Conservation (phyloP, 2,329 filamentous ascomycete species). For the Huntiella abstrusa region DNA sequence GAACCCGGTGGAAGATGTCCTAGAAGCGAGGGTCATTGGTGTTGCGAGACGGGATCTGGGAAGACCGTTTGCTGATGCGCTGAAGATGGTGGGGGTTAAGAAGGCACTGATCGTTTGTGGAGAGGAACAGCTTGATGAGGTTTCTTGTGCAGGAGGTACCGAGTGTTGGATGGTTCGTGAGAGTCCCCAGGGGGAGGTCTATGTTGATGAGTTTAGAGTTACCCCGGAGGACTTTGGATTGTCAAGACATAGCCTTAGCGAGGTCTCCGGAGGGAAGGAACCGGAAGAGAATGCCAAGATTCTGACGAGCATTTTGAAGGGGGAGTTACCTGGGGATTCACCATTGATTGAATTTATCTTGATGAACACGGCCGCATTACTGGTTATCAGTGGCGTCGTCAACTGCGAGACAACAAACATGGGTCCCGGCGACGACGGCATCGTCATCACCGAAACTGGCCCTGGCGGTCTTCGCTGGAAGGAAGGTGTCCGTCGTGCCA, state of each 20-base stretch:
- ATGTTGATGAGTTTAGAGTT: slow-evolving; percentile 60
- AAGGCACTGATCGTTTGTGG: slow-evolving; percentile 89
- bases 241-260: slow-evolving; percentile 48
- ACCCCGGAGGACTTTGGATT: slow-evolving; percentile 78
- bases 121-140: slow-evolving; percentile 84
- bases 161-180: slow-evolving; percentile 65
- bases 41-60: slow-evolving; percentile 78
- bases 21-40: slow-evolving; percentile 86
- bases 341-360: slow-evolving; percentile 86
- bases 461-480: slow-evolving; percentile 85
- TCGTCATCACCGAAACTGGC: slow-evolving; percentile 63
- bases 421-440: slow-evolving; percentile 62
- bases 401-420: slow-evolving; percentile 65
- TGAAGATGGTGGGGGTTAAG: slow-evolving; percentile 53
- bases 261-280: slow-evolving; percentile 69
- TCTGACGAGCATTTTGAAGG: slow-evolving; percentile 54
- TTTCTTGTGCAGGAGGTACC: slow-evolving; percentile 76
- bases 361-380: slow-evolving; percentile 76
- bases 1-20: slow-evolving; percentile 66
- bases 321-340: slow-evolving; percentile 54
- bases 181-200: slow-evolving; percentile 23
- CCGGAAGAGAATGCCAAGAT: slow-evolving; percentile 78
- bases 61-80: slow-evolving; percentile 70
- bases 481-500: slow-evolving; percentile 72
- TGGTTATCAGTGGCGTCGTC: slow-evolving; percentile 72